Conservation (phyloP, 2,329 filamentous ascomycete genomes). For the Pseudogymnoascus pannorum region DNA sequence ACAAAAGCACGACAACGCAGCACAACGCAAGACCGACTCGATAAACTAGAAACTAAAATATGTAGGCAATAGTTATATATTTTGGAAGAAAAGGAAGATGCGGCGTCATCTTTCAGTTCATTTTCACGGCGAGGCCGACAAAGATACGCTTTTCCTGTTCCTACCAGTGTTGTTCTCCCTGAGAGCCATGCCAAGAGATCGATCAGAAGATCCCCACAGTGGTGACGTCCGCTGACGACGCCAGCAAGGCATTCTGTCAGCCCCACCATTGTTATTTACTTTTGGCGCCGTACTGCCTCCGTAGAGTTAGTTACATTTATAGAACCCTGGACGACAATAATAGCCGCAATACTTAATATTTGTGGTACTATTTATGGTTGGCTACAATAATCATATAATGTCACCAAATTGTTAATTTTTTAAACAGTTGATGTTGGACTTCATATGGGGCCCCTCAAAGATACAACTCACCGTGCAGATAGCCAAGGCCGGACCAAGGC, state of each 20-base stretch:
- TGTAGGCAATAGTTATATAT: background rate
- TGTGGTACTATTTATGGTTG: background rate
- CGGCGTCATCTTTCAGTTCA: background rate
- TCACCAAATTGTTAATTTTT: background rate
- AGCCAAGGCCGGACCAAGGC: background rate
- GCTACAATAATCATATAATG: background rate
- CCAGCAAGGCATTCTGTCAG: background rate
- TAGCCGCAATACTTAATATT: background rate
- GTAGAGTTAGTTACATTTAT: background rate
- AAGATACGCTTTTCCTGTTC: slow-evolving; percentile 1
- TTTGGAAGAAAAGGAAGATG: background rate
- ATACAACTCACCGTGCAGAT: slow-evolving; percentile 4
- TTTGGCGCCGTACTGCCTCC: too few species aligned
- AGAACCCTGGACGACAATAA: background rate
- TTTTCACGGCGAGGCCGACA: background rate
- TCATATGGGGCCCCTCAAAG: background rate
- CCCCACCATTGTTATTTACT: slow-evolving; percentile 1
- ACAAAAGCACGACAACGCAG: background rate
- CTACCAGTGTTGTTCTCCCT: background rate
- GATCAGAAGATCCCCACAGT: slow-evolving; percentile 6
- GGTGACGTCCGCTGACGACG: slow-evolving; percentile 8
- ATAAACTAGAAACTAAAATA: background rate
- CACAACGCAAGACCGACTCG: background rate
- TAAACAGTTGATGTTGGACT: background rate
- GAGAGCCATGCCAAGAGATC: slow-evolving; percentile 1